A percentile compares a stretch with the other conserved stretches of the same genome.
phyloP scores from a whole-genome alignment of 306 rosid species.

The Sicyos baderoa region DNA sequence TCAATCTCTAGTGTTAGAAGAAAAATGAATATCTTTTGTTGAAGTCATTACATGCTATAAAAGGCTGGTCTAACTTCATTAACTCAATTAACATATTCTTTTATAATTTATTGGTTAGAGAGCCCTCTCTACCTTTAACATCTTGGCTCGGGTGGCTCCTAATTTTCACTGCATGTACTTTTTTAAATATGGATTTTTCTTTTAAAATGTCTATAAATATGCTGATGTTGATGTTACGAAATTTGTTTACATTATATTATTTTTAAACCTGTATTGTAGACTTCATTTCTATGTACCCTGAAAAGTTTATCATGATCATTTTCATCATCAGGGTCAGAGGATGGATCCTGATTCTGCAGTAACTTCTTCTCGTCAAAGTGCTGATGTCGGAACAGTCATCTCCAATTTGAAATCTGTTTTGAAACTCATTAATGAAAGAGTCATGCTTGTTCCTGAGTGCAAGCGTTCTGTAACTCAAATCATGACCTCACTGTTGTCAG shows the following conservation, averaged over 20 bases:
- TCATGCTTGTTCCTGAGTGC: conserved; percentile 81
- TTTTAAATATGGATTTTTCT: background rate
- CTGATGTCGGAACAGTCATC: conserved; percentile 73
- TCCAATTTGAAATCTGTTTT: conserved; percentile 75
- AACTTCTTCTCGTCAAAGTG: conserved; percentile 79
- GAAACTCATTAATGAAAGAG: conserved; percentile 85
- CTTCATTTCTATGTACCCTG: conserved; percentile 10
- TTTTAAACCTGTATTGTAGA: background rate
- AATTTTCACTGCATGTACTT: background rate
- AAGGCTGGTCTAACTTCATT: background rate
- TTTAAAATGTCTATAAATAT: background rate
- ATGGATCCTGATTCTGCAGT: conserved; percentile 84
- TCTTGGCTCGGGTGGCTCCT: background rate
- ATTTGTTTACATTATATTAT: background rate
- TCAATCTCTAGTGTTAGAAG: background rate
- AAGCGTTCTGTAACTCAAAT: conserved; percentile 76
- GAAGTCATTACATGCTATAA: conserved; percentile 8
- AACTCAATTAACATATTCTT: background rate
- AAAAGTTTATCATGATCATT: too few relatives aligned
- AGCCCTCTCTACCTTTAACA: background rate
- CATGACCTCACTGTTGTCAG: conserved; percentile 76
- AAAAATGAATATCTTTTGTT: background rate
- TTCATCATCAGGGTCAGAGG: conserved; percentile 53
- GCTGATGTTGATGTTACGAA: background rate
- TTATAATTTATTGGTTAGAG: background rate